Evolutionary conservation across 139 green algal genomes (phyloP), one percentile per base, ranked within the genome.

Genomic region (Haematococcus lacustris): DNA sequence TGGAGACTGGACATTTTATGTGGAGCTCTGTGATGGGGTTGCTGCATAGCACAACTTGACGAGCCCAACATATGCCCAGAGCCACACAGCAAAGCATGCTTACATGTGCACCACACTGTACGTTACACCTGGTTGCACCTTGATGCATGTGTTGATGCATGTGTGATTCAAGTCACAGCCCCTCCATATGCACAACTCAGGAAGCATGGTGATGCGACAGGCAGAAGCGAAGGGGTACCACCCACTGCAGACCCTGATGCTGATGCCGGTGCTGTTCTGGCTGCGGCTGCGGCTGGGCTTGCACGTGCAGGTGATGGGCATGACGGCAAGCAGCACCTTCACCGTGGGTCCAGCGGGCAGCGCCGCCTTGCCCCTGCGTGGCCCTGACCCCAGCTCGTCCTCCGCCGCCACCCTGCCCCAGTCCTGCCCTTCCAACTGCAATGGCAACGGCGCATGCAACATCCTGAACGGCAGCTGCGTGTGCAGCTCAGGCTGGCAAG

Each of bases 401-500:
- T 28, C 66, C 5, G 64, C 81, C 38, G 82, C n/a, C n/a, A n/a
- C n/a, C n/a, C n/a, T n/a, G n/a, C 57, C 81, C 38, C 82, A 77
- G 59, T 26, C 69, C 0, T 88, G 83, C 63, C 77, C 80, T 1
- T 51, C n/a, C 2, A 50, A 80, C 50, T 88, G 83, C 78, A 81
- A 39, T 40, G 76, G 69, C 5, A 81, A 82, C 51, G 83, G 83
- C 35, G 35, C 64, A 33, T 88, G 83, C 70, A 76, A 87, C 66
- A 38, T 83, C 13, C 30, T 26, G 3, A 76, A 23, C 1, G 83
- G 83, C 35, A 32, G 28, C 4, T 88, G 83, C 62, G 28, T 78
- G 0, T 88, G 83, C 74, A 53, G 77, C 39, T 13, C 26, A 0
- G 80, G 71, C 2, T 88, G 71, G 53, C 37, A 17, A 1, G 68